Conservation (phyloP, 2,329 filamentous ascomycete genomes). For the Exophiala viscosa region DNA sequence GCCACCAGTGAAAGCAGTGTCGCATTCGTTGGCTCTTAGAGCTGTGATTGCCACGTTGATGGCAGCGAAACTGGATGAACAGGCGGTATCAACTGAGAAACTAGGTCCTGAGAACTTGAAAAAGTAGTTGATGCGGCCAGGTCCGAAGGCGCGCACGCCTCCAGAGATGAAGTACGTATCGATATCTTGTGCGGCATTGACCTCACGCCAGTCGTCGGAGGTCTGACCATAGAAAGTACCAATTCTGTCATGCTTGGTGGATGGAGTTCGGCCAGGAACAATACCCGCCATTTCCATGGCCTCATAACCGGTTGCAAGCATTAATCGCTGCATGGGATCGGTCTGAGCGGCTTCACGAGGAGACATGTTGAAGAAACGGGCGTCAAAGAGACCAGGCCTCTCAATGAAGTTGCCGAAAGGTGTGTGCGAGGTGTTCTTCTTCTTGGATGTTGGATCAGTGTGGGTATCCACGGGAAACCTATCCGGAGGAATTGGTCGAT, state of each 20-base stretch:
- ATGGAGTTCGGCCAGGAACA: constrained; percentile 67
- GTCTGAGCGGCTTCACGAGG: constrained; percentile 75
- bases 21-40: constrained; percentile 70
- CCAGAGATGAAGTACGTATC: constrained; percentile 66
- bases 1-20: constrained; percentile 76
- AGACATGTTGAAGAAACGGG: constrained; percentile 85
- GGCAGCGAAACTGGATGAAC: constrained; percentile 69
- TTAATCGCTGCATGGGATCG: constrained; percentile 75
- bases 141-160: constrained; percentile 59
- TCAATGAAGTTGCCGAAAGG: constrained; percentile 74
- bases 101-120: constrained; percentile 73
- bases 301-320: constrained; percentile 73
- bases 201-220: constrained; percentile 72
- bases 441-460: constrained; percentile 67
- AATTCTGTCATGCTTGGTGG: constrained; percentile 61
- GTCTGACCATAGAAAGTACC: constrained; percentile 73
- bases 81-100: constrained; percentile 72
- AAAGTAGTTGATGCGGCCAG: constrained; percentile 68
- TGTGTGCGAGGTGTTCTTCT: constrained; percentile 71
- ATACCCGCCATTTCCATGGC: constrained; percentile 78
- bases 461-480: constrained; percentile 72
- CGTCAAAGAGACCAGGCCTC: constrained; percentile 72
- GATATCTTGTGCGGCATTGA: constrained; percentile 68
- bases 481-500: constrained; percentile 57
- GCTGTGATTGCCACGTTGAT: constrained; percentile 70